Base-by-base conservation (phyloP, 2,329 filamentous ascomycete genomes). In the Ophiocordyceps polyrhachis-furcata region DNA sequence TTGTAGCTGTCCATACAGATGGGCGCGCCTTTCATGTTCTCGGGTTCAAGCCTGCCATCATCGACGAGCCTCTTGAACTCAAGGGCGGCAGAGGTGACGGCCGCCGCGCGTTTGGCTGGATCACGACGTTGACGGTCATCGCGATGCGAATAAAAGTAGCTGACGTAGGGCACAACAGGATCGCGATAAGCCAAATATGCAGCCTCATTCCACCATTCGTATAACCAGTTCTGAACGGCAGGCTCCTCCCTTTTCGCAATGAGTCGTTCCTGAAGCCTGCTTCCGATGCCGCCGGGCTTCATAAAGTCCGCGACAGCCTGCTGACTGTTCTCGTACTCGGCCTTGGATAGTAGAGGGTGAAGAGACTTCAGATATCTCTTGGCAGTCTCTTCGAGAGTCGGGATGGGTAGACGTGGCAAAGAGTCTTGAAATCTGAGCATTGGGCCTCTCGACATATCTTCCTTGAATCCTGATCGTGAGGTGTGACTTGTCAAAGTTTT, bases 1-100 rank as follows among this genome's bases (percentile, higher is more conserved):
- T 94, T 72, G 70, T 95, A 96, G 59, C 85, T 91, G 70, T 87
- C 87, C 91, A 98, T 98, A 64, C 88, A 91, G 58, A 96, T 89
- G 48, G 91, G 91, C 48, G 93, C 74, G 66, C 87, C 88, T 71
- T 93, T 93, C 87, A 98, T 94, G 68, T 95, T 96, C 66, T 98
- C 91, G 21, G 91, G 91, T 69, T 98, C 91, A 44, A 98, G 71
- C 8, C 77, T 79, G 52, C 81, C 79, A 40, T 63, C 62, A 58
- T 95, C 89, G 19, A 96, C 89, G 66, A 87, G 78, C 63, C 81
- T 83, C 75, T 95, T 94, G 73, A 98, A 98, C 59, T 93, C 86
- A 37, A 98, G 74, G 1, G 78, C 81, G 8, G 85, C 81, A 1
- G 83, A 86, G 1, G 84, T 79, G 52, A 98, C 82, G 51, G 89